Evolutionary conservation across 2,329 filamentous ascomycete species (phyloP).

Genomic region (Huntiella abstrusa): DNA sequence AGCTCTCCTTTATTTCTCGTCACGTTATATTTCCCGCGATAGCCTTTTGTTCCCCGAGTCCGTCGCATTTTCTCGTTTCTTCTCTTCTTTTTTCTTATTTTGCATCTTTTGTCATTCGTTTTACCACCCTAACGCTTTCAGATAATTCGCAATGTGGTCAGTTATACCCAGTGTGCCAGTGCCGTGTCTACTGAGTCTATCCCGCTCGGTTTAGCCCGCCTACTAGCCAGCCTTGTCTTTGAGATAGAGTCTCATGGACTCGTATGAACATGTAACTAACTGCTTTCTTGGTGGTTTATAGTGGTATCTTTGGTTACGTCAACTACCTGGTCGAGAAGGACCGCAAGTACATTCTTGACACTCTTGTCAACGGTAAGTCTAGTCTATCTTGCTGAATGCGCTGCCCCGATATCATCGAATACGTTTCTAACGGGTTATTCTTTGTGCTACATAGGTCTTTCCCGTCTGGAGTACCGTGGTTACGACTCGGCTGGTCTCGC

Average conservation of each 20-base stretch:
- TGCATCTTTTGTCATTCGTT: conserved; percentile 9
- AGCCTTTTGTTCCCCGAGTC: neutral
- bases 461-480: conserved; percentile 91
- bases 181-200: neutral
- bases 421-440: neutral
- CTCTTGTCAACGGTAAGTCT: conserved; percentile 73
- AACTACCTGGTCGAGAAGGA: conserved; percentile 99
- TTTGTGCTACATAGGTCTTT: conserved; percentile 45
- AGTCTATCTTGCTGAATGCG: conserved; percentile 14
- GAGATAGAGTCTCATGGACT: neutral
- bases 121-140: conserved; percentile 9
- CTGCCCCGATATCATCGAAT: conserved; percentile 8
- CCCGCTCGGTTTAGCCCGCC: neutral
- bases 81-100: conserved; percentile 3
- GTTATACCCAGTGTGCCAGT: conserved; percentile 3
- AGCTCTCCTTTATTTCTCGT: conserved; percentile 7
- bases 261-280: neutral
- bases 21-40: conserved; percentile 4
- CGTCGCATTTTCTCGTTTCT: conserved; percentile 2
- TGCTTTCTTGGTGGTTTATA: conserved; percentile 18
- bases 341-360: conserved; percentile 87
- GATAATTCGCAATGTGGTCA: conserved; percentile 11
- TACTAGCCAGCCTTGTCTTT: conserved; percentile 2
- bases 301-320: conserved; percentile 96
- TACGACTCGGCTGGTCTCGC: conserved; percentile 96